phyloP scores from a whole-genome alignment of 495 filamentous ascomycete species.

The Staphylotrichum tortipilum region DNA sequence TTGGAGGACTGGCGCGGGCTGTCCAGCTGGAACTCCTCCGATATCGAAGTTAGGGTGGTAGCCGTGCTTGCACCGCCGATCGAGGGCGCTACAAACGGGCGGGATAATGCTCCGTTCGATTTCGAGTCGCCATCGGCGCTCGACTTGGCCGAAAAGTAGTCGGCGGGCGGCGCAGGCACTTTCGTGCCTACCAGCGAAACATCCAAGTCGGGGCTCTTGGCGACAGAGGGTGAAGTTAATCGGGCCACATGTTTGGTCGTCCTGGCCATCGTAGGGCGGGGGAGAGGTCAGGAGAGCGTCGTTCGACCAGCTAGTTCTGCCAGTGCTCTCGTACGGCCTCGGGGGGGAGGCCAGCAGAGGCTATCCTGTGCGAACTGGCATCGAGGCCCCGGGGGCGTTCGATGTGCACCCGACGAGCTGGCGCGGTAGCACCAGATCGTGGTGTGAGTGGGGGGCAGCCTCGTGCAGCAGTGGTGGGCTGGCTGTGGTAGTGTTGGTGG shows the following conservation, averaged over 20 bases:
- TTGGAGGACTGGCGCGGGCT: conserved; percentile 19
- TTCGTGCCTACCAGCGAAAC: conserved; percentile 35
- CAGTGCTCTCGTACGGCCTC: conserved; percentile 37
- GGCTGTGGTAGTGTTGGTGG: too few relatives aligned
- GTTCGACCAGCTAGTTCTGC: too few relatives aligned
- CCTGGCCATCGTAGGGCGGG: conserved; percentile 21
- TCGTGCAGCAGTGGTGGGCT: too few relatives aligned
- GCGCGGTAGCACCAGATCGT: background rate
- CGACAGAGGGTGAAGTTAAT: conserved; percentile 13
- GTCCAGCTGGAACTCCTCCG: conserved; percentile 9
- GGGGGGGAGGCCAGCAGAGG: conserved; percentile 40
- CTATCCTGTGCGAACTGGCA: conserved; percentile 33
- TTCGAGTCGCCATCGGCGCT: conserved; percentile 4
- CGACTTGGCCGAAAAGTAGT: conserved; percentile 28
- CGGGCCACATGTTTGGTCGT: conserved; percentile 22
- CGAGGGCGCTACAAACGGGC: conserved; percentile 14
- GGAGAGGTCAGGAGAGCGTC: too few relatives aligned
- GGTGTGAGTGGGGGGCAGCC: background rate
- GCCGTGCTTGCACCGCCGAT: conserved; percentile 19
- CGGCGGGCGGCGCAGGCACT: conserved; percentile 17
- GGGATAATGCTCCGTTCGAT: conserved; percentile 4
- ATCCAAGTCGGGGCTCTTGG: conserved; percentile 32
- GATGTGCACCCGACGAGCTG: background rate
- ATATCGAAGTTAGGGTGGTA: conserved; percentile 14
- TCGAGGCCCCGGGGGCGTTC: conserved; percentile 21